Evolutionary conservation across 306 rosid genomes (phyloP).

Genomic region (Trifolium subterraneum): DNA sequence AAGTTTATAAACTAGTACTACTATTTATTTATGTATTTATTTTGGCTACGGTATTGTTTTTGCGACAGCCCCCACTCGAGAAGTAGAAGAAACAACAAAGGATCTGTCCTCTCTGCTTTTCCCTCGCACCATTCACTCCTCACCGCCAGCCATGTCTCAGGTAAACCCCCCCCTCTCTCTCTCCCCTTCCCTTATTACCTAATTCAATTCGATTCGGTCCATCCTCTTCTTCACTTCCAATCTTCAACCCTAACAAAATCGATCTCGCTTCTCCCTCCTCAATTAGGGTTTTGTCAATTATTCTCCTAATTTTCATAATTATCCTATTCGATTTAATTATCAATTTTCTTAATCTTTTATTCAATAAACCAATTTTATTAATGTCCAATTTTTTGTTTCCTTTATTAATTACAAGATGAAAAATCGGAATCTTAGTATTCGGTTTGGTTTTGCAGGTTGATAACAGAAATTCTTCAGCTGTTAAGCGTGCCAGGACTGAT

Average conservation of each 20-base stretch:
- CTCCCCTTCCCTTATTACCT: constrained; percentile 1
- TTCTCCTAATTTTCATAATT: neutral
- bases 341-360: neutral
- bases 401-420: neutral
- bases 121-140: constrained; percentile 6
- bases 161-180: constrained; percentile 35
- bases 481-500: constrained; percentile 98
- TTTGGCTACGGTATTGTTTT: neutral
- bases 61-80: constrained; percentile 24
- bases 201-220: neutral
- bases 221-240: neutral
- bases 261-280: neutral
- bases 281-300: neutral
- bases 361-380: constrained; percentile 1
- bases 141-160: constrained; percentile 50
- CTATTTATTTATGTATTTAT: neutral
- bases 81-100: constrained; percentile 29
- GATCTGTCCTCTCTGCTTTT: constrained; percentile 20
- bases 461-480: constrained; percentile 92
- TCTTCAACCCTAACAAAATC: constrained; percentile 30
- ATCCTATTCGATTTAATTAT: neutral
- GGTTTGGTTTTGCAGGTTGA: constrained; percentile 64
- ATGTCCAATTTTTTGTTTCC: neutral
- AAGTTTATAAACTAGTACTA: too few species aligned
- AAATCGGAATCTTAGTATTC: constrained; percentile 10